Percentiles rank a stretch among this genome's conserved stretches.
Conservation (phyloP, 225 moss, liverwort and hornwort genomes). For the Rhytidiadelphus loreus region DNA sequence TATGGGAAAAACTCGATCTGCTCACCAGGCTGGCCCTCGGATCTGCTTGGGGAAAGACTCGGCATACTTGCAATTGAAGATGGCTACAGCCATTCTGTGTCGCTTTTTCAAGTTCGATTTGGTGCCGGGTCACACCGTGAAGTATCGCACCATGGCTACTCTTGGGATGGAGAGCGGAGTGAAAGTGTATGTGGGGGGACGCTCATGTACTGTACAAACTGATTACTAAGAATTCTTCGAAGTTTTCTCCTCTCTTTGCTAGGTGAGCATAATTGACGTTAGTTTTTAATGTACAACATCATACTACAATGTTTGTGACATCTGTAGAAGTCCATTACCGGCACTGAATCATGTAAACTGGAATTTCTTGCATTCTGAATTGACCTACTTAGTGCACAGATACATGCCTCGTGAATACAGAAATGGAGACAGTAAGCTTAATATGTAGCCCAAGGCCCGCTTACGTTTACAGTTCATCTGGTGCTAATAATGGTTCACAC, state of each 20-base stretch:
- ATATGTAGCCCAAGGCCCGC: neutral
- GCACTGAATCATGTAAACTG: neutral
- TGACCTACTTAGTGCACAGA: neutral
- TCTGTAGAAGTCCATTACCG: neutral
- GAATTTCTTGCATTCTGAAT: neutral
- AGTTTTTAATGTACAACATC: neutral
- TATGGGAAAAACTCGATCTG: neutral
- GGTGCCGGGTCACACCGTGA: conserved; percentile 36
- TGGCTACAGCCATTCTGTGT: conserved; percentile 44
- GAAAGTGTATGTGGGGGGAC: conserved; percentile 20
- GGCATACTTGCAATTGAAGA: conserved; percentile 82
- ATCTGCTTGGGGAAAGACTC: conserved; percentile 88
- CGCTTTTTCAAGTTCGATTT: conserved; percentile 67
- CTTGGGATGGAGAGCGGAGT: conserved; percentile 38
- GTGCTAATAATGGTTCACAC: neutral
- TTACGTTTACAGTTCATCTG: neutral
- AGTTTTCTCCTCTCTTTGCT: no score
- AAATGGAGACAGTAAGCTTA: neutral
- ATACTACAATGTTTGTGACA: no score
- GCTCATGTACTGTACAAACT: neutral
- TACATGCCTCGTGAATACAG: neutral
- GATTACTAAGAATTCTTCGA: neutral
- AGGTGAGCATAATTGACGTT: neutral
- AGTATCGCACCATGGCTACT: conserved; percentile 72
- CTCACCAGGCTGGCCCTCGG: conserved; percentile 57